Conservation (phyloP, 192 early-diverging fungal species). For the Gigaspora rosea region DNA sequence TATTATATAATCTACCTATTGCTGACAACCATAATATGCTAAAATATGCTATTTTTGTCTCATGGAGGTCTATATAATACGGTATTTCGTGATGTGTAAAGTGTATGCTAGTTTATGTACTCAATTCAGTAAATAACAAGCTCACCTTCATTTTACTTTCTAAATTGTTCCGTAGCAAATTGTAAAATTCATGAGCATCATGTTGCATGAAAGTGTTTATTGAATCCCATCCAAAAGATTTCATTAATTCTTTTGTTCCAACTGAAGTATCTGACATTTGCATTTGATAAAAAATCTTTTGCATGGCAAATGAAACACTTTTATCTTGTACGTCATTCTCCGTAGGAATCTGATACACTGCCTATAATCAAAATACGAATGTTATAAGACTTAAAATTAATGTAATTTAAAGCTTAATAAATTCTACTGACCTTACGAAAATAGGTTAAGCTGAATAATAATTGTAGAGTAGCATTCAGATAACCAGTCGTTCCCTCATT, state of each 20-base stretch:
- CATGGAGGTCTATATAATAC: too few species aligned
- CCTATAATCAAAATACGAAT: conserved; percentile 30
- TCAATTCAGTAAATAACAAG: too few species aligned
- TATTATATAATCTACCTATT: too few species aligned
- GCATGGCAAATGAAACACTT: conserved; percentile 86
- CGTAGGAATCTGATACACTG: conserved; percentile 91
- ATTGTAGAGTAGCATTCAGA: conserved; percentile 97
- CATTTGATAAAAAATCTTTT: conserved; percentile 92
- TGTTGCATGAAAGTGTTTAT: conserved; percentile 95
- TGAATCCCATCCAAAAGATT: conserved; percentile 98
- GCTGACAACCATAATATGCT: too few species aligned
- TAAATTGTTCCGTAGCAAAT: conserved; percentile 94
- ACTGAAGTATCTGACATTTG: conserved; percentile 73
- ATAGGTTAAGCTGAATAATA: conserved; percentile 89
- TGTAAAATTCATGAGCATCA: conserved; percentile 97
- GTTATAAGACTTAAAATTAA: too few species aligned
- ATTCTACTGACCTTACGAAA: conserved; percentile 68
- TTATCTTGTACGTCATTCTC: conserved; percentile 83
- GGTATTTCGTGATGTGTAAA: too few species aligned
- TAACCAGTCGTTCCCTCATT: conserved; percentile 99
- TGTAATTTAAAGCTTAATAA: background rate
- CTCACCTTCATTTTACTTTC: conserved; percentile 95
- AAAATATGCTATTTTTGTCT: too few species aligned
- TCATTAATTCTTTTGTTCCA: conserved; percentile 92
- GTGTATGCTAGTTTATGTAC: too few species aligned